Base-by-base conservation (phyloP, 306 rosid genomes). In the Leucaena leucocephala region DNA sequence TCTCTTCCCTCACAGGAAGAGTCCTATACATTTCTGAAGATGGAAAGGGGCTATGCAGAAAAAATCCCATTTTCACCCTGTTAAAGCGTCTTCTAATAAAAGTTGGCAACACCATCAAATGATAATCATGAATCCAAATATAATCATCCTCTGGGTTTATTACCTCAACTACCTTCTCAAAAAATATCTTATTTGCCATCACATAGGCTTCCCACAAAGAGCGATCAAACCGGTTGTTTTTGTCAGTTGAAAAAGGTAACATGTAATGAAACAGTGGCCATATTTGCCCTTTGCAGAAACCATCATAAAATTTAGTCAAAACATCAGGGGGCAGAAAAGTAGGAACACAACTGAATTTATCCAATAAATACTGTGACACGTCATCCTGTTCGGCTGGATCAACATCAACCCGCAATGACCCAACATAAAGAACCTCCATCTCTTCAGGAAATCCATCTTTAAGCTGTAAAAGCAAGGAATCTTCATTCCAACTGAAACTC, bases 61-160 rank as follows among this genome's bases (percentile, higher is more conserved):
- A 92, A 87, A 92, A 90, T 43, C 97, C 95, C 88, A 92, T 78
- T 84, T 86, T 90, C 81, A 90, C 90, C 84, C 90, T 74, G 87
- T 89, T 86, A 87, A 90, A 90, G 48, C 93, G 93, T 75, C 93
- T 90, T 81, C 93, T 88, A 62, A 92, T 74, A 77, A 90, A 89
- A 62, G 90, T 84, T 4, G 97, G 97, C 48, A 90, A 82, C 86
- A 90, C 97, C 97, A 92, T 92, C 86, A 92, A 87, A 85, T 92
- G 97, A 84, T 92, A 92, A 84, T 92, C 97, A 78, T 92, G 95
- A 83, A 92, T 88, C 97, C 94, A 92, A 70, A 92, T 85, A 81
- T 85, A 92, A 70, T 90, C 94, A 80, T 90, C 94, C 78, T 88
- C 94, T 2, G 94, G 97, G 86, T 88, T 92, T 84, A 92, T 85